A percentile compares a stretch with the other conserved stretches of the same genome.
phyloP scores from a whole-genome alignment of 805 yeast genomes.

The Grigorovia yakushimaensis region DNA sequence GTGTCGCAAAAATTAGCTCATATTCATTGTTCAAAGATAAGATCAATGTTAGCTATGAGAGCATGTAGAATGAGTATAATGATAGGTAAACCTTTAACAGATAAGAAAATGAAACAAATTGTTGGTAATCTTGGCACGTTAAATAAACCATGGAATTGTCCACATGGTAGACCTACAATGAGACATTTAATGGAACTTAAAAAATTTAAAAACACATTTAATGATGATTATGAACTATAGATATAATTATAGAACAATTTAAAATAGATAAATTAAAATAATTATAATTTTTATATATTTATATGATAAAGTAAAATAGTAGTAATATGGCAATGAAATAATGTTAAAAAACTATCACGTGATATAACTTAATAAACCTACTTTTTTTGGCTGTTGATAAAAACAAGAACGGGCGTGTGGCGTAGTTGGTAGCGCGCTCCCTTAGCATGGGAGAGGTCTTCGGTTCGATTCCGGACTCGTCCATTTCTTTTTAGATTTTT shows the following conservation, averaged over 20 bases:
- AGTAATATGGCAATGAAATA: too few species aligned
- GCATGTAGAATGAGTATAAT: constrained; percentile 91
- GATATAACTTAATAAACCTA: too few species aligned
- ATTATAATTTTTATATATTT: background rate
- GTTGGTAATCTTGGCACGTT: constrained; percentile 58
- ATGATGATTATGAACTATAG: constrained; percentile 33
- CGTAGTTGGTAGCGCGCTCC: constrained; percentile 13
- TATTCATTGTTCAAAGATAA: constrained; percentile 61
- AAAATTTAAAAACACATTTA: constrained; percentile 35
- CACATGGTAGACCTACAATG: constrained; percentile 97
- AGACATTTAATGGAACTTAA: constrained; percentile 67
- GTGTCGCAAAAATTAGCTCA: background rate
- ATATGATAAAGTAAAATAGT: too few species aligned
- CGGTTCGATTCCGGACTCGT: constrained; percentile 11
- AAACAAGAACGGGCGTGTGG: constrained; percentile 7
- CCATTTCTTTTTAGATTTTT: background rate
- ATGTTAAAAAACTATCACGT: too few species aligned
- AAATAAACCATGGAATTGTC: constrained; percentile 94
- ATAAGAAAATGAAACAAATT: constrained; percentile 53
- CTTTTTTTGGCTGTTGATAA: too few species aligned
- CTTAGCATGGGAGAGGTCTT: constrained; percentile 13
- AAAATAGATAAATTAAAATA: too few species aligned
- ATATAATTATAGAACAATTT: background rate
- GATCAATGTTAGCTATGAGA: constrained; percentile 84
- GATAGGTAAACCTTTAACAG: constrained; percentile 71